Evolutionary conservation across 2,329 filamentous ascomycete genomes (phyloP), one percentile per base, ranked within the genome.

Genomic region (Aspergillus tanneri): DNA sequence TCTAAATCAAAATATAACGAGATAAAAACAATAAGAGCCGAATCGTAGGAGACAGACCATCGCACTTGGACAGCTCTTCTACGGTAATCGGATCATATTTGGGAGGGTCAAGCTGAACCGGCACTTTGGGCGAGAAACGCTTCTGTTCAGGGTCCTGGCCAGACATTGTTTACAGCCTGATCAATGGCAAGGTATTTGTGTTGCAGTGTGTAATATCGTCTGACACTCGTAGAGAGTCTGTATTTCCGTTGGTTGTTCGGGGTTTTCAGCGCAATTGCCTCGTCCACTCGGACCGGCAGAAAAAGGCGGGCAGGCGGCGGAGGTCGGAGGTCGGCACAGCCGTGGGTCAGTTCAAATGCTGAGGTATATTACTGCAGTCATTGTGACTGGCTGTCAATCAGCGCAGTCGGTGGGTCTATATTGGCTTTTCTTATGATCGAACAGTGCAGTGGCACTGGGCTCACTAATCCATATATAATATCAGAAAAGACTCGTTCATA

Each of bases 1-100:
- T n/a, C n/a, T n/a, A n/a, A n/a, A n/a, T n/a, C n/a, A n/a, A n/a
- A n/a, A n/a, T n/a, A n/a, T n/a, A n/a, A n/a, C n/a, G n/a, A n/a
- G n/a, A n/a, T n/a, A n/a, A n/a, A n/a, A n/a, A n/a, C n/a, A n/a
- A n/a, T n/a, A 12, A 12, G 21, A 5, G 16, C 24, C 30, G 23
- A 41, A 52, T 47, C 39, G 42, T 30, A 39, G 5, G 8, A 22
- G 23, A 35, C 41, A 6, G 77, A 95, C 93, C 93, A 67, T 93
- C 83, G 60, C 89, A 90, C 68, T 87, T 86, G 30, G 85, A 78
- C 53, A 99, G 79, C 61, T 92, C 84, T 49, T 93, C 88, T 2
- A 79, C 64, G n/a, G 85, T 84, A 61, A 99, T 96, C 28, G 82
- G 81, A 62, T 96, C 91, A 65, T 90, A 81, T 74, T 95, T 97